Evolutionary conservation across 441 rosid species (phyloP).

Genomic region (Biscutella laevigata): DNA sequence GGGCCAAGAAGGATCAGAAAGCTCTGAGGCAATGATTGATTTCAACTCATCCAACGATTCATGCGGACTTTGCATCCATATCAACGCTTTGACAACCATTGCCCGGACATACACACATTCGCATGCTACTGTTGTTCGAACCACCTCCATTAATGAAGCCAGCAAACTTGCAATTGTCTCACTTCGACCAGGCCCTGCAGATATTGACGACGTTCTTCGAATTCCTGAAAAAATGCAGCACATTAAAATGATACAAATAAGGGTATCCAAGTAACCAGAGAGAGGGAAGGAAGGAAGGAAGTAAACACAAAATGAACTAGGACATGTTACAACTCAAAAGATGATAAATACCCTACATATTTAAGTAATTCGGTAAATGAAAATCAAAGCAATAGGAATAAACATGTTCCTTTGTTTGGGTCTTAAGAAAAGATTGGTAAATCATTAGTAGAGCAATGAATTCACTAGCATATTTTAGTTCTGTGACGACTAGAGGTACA

Average conservation of each 20-base stretch:
- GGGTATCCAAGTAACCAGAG: not conserved
- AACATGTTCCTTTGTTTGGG: not conserved
- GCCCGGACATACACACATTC: slow-evolving; percentile 98
- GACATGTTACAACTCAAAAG: not conserved
- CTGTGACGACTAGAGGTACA: not conserved
- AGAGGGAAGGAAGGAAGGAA: not conserved
- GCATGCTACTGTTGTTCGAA: slow-evolving; percentile 98
- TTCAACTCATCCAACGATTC: slow-evolving; percentile 93
- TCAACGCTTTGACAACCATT: slow-evolving; percentile 97
- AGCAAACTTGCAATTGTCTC: slow-evolving; percentile 86
- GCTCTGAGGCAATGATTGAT: slow-evolving; percentile 97
- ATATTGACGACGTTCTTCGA: slow-evolving; percentile 54
- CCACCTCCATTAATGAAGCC: slow-evolving; percentile 98
- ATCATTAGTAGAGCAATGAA: not conserved
- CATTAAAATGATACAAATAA: not conserved
- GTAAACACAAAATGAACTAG: not conserved
- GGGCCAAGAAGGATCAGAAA: slow-evolving; percentile 98
- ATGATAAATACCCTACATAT: not conserved
- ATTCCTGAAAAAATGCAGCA: slow-evolving; percentile 36
- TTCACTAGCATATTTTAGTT: not conserved
- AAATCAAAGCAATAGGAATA: not conserved
- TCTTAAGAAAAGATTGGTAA: slow-evolving; percentile 6
- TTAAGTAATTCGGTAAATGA: not conserved
- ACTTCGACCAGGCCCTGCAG: slow-evolving; percentile 66
- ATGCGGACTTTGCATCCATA: slow-evolving; percentile 99